Evolutionary conservation across 2,329 filamentous ascomycete genomes (phyloP), one percentile per base, ranked within the genome.

Genomic region (Exophiala dermatitidis): DNA sequence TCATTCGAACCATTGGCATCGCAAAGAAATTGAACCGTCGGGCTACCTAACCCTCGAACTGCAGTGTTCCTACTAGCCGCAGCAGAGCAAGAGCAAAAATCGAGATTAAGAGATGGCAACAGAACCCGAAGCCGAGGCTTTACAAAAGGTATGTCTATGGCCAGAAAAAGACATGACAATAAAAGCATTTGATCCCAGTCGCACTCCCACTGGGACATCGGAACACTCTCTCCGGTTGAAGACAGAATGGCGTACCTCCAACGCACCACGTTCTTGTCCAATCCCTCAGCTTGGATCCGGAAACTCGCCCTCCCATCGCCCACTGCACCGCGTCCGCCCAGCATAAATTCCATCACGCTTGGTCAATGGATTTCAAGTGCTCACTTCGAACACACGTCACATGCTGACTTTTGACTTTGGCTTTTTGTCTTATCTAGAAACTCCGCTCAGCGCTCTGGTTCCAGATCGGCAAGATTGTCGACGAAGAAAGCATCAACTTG

Each of bases 381-480:
- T 33, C 26, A 12, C 9, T 30, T 30, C 3, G n/a, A 28, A 38
- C 6, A 9, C 19, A 19, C 19, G 19, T 19, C 19, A 38, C 80
- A 7, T 49, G 30, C 38, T 49, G 37, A 42, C n/a, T 19, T 19
- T 19, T 19, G 19, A 36, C 12, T 10, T 19, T 48, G 31, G 42
- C 40, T 6, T 5, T 5, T 8, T n/a, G 26, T 8, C 8, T 10
- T n/a, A 32, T 9, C 36, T 93, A 64, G 94, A 94, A 75, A 54
- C 51, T 59, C 4, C 51, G 57, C 9, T 83, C 86, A 34, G 86
- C 87, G 9, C 80, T 95, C 28, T 95, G 89, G 89, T 85, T 85
- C 65, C 81, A 84, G 28, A 81, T 95, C 55, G 88, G 88, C 61
- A 86, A 89, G 67, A 91, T 94, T 56, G 87, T 95, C 59, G 91